phyloP scores from a whole-genome alignment of 2,329 filamentous ascomycete genomes.

The Cladosporium cucumerinum region DNA sequence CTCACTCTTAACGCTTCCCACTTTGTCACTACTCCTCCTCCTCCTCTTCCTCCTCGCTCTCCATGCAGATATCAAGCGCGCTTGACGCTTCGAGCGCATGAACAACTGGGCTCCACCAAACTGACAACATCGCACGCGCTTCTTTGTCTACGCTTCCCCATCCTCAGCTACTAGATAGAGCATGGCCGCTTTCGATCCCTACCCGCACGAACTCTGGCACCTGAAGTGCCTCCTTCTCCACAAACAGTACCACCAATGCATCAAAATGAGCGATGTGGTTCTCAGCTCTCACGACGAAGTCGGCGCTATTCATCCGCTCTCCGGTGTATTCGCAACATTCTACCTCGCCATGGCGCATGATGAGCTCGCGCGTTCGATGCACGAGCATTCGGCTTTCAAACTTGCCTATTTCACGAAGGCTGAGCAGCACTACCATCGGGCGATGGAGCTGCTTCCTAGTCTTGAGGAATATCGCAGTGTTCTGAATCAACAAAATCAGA shows the following conservation, averaged over 20 bases:
- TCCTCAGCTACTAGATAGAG: background rate
- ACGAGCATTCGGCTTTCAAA: constrained; percentile 46
- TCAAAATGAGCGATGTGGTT: constrained; percentile 30
- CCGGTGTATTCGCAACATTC: constrained; percentile 42
- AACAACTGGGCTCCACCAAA: background rate
- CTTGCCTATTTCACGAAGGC: constrained; percentile 41
- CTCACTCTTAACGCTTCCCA: background rate
- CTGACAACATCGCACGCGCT: background rate
- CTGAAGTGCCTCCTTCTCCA: constrained; percentile 32
- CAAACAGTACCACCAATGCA: constrained; percentile 32
- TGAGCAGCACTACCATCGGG: constrained; percentile 36
- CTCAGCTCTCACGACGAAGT: constrained; percentile 18
- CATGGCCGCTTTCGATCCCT: constrained; percentile 16
- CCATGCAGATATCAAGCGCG: background rate
- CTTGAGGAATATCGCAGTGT: background rate
- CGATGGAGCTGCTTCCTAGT: background rate
- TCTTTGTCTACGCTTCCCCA: background rate
- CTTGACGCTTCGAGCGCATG: background rate
- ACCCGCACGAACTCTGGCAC: constrained; percentile 28
- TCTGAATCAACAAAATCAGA: background rate
- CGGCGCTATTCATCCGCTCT: constrained; percentile 19
- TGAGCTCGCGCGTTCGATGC: constrained; percentile 44
- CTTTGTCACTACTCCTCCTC: background rate
- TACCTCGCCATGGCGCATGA: constrained; percentile 48
- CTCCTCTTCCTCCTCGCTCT: background rate